Conservation (phyloP, 345 rosid species). For the Noccaea caerulescens region DNA sequence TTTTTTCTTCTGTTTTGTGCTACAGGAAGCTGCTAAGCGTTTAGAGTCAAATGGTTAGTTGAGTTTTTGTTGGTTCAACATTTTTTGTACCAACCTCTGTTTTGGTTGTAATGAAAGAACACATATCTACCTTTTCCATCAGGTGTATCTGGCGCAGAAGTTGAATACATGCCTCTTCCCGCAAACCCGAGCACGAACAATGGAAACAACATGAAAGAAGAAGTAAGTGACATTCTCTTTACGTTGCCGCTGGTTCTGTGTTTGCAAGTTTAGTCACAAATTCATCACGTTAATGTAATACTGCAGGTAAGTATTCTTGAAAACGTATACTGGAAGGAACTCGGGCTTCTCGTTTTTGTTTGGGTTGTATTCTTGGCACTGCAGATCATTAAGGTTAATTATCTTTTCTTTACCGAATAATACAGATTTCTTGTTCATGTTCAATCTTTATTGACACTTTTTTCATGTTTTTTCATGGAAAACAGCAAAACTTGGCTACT, state of each 20-base stretch:
- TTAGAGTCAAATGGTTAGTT: constrained; percentile 56
- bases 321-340: constrained; percentile 80
- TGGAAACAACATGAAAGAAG: constrained; percentile 45
- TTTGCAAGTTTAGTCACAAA: background rate
- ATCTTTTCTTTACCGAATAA: too few species aligned
- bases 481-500: constrained; percentile 57
- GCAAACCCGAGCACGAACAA: constrained; percentile 50
- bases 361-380: constrained; percentile 71
- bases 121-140: constrained; percentile 20
- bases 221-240: constrained; percentile 37
- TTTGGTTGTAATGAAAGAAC: background rate
- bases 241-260: background rate
- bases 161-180: constrained; percentile 67
- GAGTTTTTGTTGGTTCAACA: constrained; percentile 6
- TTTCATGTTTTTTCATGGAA: constrained; percentile 29
- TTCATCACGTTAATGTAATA: constrained; percentile 14
- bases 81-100: constrained; percentile 6
- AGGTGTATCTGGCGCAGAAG: constrained; percentile 51
- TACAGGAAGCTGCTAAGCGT: constrained; percentile 63
- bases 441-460: constrained; percentile 28
- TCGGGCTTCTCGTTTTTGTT: constrained; percentile 77
- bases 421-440: background rate
- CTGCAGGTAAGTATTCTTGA: constrained; percentile 61
- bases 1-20: background rate
- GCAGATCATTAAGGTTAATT: constrained; percentile 69